Base-by-base conservation (phyloP, 2,329 filamentous ascomycete species). In the Calonectria crousiana region DNA sequence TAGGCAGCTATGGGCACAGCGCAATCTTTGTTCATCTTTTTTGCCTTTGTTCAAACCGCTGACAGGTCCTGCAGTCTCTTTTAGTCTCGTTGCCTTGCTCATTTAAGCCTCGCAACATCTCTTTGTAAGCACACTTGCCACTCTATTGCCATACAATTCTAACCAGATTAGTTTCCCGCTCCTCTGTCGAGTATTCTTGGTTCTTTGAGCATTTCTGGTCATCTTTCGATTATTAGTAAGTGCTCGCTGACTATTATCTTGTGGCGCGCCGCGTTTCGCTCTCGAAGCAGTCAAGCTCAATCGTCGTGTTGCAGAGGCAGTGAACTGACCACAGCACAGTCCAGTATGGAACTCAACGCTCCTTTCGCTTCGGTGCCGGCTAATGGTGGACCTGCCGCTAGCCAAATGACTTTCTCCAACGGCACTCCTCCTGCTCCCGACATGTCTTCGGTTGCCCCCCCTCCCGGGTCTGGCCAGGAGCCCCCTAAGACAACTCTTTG, bases 401-500 rank as follows among this genome's bases (percentile, higher is more conserved):
- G 79, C 78, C 81, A 83, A 73, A 84, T 86, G 84, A 75, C 81
- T 70, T 86, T 82, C 74, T 76, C 82, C 32, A 86, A 86, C 81
- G 84, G 84, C 74, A 86, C 84, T 28, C 84, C 84, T 67, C 84
- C 84, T 67, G 84, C 84, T 47, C 79, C 81, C 67, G 84, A 86
- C 65, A 84, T 85, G 83, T 81, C 81, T 32, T 80, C 80, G 52
- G 81, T 82, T 49, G 79, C 83, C 34, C 81, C 84, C 52, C 81
- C 84, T 52, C 76, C 83, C 51, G 84, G 81, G 56, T 75, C 80
- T 75, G 79, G 82, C 44, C 84, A 82, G 65, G 90, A 91, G 73
- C 83, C 88, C 65, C 87, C 89, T 72, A 91, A 92, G 85, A 92
- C 85, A n/a, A 88, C 90, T 60, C 87, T 92, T 2, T 92, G 90